Evolutionary conservation across 805 yeast genomes (phyloP).

Genomic region (Priceomyces haplophilus): DNA sequence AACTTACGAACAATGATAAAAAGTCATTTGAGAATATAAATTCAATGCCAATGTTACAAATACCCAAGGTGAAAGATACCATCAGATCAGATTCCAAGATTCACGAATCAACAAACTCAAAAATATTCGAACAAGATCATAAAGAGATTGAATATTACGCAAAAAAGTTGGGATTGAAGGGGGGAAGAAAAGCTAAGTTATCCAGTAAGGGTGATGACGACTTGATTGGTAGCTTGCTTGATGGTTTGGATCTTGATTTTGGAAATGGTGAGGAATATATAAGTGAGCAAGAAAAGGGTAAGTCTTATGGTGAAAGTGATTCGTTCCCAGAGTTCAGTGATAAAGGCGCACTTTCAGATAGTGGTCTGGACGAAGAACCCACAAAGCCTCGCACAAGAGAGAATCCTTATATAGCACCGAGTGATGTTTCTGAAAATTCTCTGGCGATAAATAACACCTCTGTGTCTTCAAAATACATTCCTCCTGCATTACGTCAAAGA

Average conservation of each 20-base stretch:
- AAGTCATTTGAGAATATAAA: constrained; percentile 15
- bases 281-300: constrained; percentile 10
- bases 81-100: no score
- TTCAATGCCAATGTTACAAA: no score
- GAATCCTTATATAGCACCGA: constrained; percentile 75
- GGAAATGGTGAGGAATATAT: constrained; percentile 13
- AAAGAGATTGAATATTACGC: constrained; percentile 82
- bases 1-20: not conserved
- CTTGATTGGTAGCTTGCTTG: constrained; percentile 76
- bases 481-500: constrained; percentile 77
- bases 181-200: constrained; percentile 47
- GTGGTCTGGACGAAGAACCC: constrained; percentile 12
- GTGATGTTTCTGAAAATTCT: constrained; percentile 10
- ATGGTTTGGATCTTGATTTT: constrained; percentile 62
- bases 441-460: constrained; percentile 5
- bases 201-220: constrained; percentile 63
- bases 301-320: constrained; percentile 16
- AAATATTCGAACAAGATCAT: constrained; percentile 55
- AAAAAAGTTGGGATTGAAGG: constrained; percentile 67
- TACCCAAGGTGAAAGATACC: no score
- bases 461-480: constrained; percentile 57
- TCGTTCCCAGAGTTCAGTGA: constrained; percentile 6
- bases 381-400: constrained; percentile 36
- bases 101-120: no score
- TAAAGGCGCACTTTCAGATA: constrained; percentile 5